Base-by-base conservation (phyloP, 2,329 filamentous ascomycete genomes). In the Tolypocladium cylindrosporum region DNA sequence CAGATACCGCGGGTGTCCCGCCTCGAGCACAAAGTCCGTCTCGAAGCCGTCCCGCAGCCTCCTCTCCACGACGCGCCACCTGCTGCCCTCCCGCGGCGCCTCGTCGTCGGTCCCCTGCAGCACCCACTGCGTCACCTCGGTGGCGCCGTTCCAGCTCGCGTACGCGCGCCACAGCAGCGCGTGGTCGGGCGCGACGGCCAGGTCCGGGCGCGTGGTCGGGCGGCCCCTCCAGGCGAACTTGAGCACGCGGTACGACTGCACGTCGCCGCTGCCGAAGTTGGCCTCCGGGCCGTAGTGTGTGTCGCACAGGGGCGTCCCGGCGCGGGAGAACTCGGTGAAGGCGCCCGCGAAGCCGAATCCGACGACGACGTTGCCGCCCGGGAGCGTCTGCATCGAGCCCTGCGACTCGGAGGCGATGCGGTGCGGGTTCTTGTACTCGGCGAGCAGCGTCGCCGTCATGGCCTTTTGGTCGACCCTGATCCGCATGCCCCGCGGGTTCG, bases 281-380 rank as follows among this genome's bases (percentile, higher is more conserved):
- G 58, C n/a, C 54, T 59, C 31, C 55, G 62, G 58, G 54, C 66
- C 72, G 67, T 65, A 67, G 34, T 59, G 59, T 40, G 55, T 57
- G 31, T 61, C 59, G 57, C 57, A 59, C 27, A 61, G 55, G 7
- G 63, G 59, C 55, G 57, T 63, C 37, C 68, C 69, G 53, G 66
- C 58, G 48, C 52, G 57, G 2, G 61, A 50, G 55, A 63, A 69
- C 56, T 71, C 69, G 16, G 65, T 67, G 50, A 67, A 64, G n/a
- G 63, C 62, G 10, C 62, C 59, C 6, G 62, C 59, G 56, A 61
- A 59, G 21, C 77, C 76, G 67, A 72, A 79, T 27, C 75, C 75
- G 19, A 79, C 68, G 57, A 78, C 71, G 3, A 72, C 69, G 57
- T 76, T 74, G 37, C 73, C 72, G 60, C 74, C 72, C 2, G 73